phyloP scores from a whole-genome alignment of 1,284 basidiomycete species.

The Ustilago tritici region DNA sequence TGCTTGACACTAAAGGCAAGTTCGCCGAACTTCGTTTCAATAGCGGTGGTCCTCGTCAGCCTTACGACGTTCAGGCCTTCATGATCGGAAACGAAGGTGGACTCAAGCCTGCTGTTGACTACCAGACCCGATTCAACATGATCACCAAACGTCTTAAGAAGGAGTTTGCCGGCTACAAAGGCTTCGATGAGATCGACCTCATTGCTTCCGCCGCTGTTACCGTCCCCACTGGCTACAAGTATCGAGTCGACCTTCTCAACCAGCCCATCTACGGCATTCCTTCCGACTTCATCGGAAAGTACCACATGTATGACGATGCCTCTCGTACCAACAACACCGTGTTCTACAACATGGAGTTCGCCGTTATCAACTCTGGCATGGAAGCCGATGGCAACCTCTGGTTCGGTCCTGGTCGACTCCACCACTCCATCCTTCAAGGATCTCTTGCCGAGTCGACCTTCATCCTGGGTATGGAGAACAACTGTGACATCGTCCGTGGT shows the following conservation, averaged over 20 bases:
- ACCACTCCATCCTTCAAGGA: constrained; percentile 74
- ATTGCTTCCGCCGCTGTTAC: constrained; percentile 41
- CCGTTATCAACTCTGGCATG: constrained; percentile 73
- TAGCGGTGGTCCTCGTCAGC: constrained; percentile 67
- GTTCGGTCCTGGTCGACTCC: constrained; percentile 74
- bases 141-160: constrained; percentile 74
- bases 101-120: constrained; percentile 66
- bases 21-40: constrained; percentile 42
- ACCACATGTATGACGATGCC: constrained; percentile 48
- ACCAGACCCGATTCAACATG: constrained; percentile 76
- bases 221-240: constrained; percentile 48
- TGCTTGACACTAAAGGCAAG: constrained; percentile 43
- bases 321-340: constrained; percentile 49
- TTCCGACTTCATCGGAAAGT: constrained; percentile 33
- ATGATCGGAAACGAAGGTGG: constrained; percentile 74
- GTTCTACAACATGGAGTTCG: constrained; percentile 76
- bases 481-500: constrained; percentile 76
- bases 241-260: constrained; percentile 49
- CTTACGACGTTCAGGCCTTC: constrained; percentile 76
- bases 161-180: constrained; percentile 74
- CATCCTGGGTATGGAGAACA: constrained; percentile 79
- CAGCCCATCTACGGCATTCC: constrained; percentile 46
- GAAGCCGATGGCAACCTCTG: constrained; percentile 73
- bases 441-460: constrained; percentile 76
- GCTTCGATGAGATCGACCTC: constrained; percentile 51